Evolutionary conservation across 176 grass and related monocot species (phyloP).

Genomic region (Triticum aestivum): IWGSC_CS_RefSeq_v2.1 NC_057801.1:501931740-501932239

Average conservation of each 20-base stretch:
- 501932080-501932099: background rate
- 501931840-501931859: background rate
- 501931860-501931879: background rate
- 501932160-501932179: background rate
- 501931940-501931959: background rate
- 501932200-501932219: background rate
- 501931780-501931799: background rate
- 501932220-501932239: background rate
- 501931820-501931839: too few relatives aligned
- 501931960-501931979: slow-evolving; percentile 8
- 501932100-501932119: background rate
- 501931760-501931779: background rate
- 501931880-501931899: background rate
- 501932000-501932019: background rate
- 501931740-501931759: background rate
- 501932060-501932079: background rate
- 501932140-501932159: slow-evolving; percentile 35
- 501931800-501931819: background rate
- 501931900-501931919: background rate
- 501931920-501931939: background rate
- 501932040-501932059: slow-evolving; percentile 6
- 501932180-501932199: background rate
- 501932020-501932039: slow-evolving; percentile 33
- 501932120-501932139: background rate
- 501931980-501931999: slow-evolving; percentile 29